Base-by-base conservation (phyloP, 352 stramenopile genomes). In the Phytophthora rubi region DNA sequence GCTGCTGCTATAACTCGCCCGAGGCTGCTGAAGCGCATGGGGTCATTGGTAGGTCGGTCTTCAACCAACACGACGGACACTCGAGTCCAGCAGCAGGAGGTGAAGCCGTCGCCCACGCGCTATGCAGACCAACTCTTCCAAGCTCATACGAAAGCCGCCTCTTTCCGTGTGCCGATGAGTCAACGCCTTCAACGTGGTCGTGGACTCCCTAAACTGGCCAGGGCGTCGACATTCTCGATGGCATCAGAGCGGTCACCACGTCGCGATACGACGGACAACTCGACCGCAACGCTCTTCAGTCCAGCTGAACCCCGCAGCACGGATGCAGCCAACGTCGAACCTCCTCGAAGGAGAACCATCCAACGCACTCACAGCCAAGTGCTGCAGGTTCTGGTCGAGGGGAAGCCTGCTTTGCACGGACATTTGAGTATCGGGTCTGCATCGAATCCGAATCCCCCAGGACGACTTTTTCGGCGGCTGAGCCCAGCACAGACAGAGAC, bases 111-210 rank as follows among this genome's bases (percentile, higher is more conserved):
- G 0, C 63, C 69, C 12, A 77, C 73, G 15, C 60, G 58, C 3
- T 77, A 68, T 32, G 65, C 73, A 12, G 73, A 77, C 53, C 51
- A 75, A 9, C 53, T 80, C 7, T 80, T 75, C 16, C 28, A 60
- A 28, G 2, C 33, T 2, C 13, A 44, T 16, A 23, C 21, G 4
- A 54, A 54, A 54, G 12, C 48, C 21, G 30, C 4, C 16, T 30
- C 12, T 12, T 30, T 33, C 23, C 42, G 49, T 30, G 47, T 48
- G 15, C 42, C 62, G 12, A 12, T n/a, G 21, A 35, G 16, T 49
- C 42, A 49, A 18, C 42, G 15, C 9, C 42, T 23, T 8, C 48
- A 21, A 12, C 48, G 48, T 18, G 13, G 10, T 32, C 48, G 48
- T 6, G 8, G 7, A 8, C 10, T 18, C 0, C 48, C 48, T 10